Percentiles rank a stretch among this genome's conserved stretches.
phyloP scores from a whole-genome alignment of 805 yeast species.

The Nakazawaea wyomingensis region DNA sequence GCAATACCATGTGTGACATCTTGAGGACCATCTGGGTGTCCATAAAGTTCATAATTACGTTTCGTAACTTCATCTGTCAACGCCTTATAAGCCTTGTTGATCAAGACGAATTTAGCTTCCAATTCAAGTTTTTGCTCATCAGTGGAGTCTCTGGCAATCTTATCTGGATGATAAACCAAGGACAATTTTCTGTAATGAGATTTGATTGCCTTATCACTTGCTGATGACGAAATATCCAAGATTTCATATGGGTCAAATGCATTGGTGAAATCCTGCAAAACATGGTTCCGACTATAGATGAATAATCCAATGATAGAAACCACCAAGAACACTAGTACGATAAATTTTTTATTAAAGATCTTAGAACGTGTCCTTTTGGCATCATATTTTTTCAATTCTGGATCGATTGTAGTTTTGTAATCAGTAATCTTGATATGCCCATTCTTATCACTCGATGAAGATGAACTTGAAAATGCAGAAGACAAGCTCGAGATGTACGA shows the following conservation, averaged over 20 bases:
- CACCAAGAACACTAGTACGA: slow-evolving; percentile 55
- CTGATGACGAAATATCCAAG: slow-evolving; percentile 64
- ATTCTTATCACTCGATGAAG: slow-evolving; percentile 1
- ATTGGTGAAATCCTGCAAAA: slow-evolving; percentile 29
- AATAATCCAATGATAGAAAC: slow-evolving; percentile 35
- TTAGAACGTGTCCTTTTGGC: slow-evolving; percentile 21
- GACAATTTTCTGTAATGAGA: slow-evolving; percentile 83
- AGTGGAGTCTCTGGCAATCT: slow-evolving; percentile 59
- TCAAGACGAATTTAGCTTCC: slow-evolving; percentile 74
- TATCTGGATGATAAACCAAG: slow-evolving; percentile 90
- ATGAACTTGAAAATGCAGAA: slow-evolving; percentile 9
- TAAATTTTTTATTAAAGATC: slow-evolving; percentile 28
- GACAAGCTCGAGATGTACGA: slow-evolving; percentile 32
- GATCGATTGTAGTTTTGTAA: slow-evolving; percentile 31
- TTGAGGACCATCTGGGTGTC: slow-evolving; percentile 98
- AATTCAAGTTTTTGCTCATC: slow-evolving; percentile 50
- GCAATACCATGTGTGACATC: slow-evolving; percentile 91
- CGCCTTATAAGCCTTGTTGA: slow-evolving; percentile 90
- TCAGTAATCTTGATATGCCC: slow-evolving; percentile 19
- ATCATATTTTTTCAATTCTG: slow-evolving; percentile 25
- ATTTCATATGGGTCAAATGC: slow-evolving; percentile 88
- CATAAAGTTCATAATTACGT: slow-evolving; percentile 79
- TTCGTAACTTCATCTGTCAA: slow-evolving; percentile 84
- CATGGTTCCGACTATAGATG: slow-evolving; percentile 40
- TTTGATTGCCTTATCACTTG: slow-evolving; percentile 69